Evolutionary conservation across 2,329 filamentous ascomycete species (phyloP).

Genomic region (Exophiala alcalophila): DNA sequence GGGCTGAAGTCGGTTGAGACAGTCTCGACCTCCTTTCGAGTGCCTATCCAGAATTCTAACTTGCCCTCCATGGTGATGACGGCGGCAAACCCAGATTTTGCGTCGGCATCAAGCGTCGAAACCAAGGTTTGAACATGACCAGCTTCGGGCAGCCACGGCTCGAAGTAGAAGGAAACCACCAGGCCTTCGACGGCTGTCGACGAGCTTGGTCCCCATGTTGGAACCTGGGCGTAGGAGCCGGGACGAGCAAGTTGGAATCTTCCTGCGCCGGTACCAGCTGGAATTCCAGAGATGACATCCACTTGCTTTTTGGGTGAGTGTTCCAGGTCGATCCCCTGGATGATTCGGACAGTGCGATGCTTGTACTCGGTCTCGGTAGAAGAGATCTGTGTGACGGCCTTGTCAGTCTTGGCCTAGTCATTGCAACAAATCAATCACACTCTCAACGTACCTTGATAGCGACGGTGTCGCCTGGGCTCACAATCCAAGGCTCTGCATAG

Average conservation of each 20-base stretch:
- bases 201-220: background rate
- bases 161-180: slow-evolving; percentile 15
- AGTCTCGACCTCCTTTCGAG: slow-evolving; percentile 2
- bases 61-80: slow-evolving; percentile 1
- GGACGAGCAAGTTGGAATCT: slow-evolving; percentile 14
- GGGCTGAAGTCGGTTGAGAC: background rate
- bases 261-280: slow-evolving; percentile 7
- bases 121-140: slow-evolving; percentile 13
- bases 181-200: background rate
- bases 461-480: slow-evolving; percentile 8
- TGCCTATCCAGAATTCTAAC: slow-evolving; percentile 11
- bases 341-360: slow-evolving; percentile 16
- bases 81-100: slow-evolving; percentile 10
- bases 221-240: slow-evolving; percentile 16
- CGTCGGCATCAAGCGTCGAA: slow-evolving; percentile 9
- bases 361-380: slow-evolving; percentile 18
- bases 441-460: slow-evolving; percentile 12
- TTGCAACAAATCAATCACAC: too few species aligned
- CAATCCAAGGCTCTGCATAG: slow-evolving; percentile 19
- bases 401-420: too few species aligned
- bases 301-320: slow-evolving; percentile 14
- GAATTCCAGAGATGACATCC: slow-evolving; percentile 10
- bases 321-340: slow-evolving; percentile 16
- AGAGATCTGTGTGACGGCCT: slow-evolving; percentile 14
- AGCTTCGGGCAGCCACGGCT: slow-evolving; percentile 7